Percentiles rank a stretch among this genome's conserved stretches.
Evolutionary conservation across 192 early-diverging fungal species (phyloP).

Genomic region (Linnemannia exigua): DNA sequence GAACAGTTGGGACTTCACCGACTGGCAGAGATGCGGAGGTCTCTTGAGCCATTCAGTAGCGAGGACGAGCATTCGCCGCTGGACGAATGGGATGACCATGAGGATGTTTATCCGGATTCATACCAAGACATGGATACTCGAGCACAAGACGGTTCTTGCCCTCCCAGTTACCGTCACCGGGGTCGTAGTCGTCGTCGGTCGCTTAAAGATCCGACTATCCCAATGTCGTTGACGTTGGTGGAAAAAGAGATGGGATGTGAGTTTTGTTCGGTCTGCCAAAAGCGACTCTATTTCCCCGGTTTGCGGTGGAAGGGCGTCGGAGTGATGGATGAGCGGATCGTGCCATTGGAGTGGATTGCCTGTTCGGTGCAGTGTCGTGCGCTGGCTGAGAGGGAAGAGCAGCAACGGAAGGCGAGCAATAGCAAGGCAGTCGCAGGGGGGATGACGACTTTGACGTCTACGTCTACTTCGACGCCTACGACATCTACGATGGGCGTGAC

Average conservation of each 20-base stretch:
- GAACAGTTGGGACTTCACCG: constrained; percentile 34
- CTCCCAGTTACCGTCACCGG: not conserved
- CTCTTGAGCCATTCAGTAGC: not conserved
- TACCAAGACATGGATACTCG: not conserved
- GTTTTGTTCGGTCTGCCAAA: constrained; percentile 49
- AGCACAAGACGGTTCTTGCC: not conserved
- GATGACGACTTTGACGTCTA: not conserved
- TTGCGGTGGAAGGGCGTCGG: constrained; percentile 55
- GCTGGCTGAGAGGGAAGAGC: constrained; percentile 22
- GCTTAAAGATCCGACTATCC: not conserved
- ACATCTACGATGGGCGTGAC: not conserved
- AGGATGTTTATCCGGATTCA: constrained; percentile 4
- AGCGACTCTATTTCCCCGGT: constrained; percentile 43
- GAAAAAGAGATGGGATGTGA: constrained; percentile 42
- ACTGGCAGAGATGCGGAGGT: constrained; percentile 13
- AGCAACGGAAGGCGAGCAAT: not conserved
- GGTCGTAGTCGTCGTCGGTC: not conserved
- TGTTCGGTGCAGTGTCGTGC: constrained; percentile 50
- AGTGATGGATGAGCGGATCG: constrained; percentile 55
- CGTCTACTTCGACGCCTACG: not conserved
- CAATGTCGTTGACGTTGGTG: constrained; percentile 21
- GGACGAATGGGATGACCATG: not conserved
- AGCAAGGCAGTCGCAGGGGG: not conserved
- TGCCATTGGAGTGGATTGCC: constrained; percentile 51
- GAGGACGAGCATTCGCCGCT: not conserved